A percentile compares a stretch with the other conserved stretches of the same genome.
phyloP scores from a whole-genome alignment of 768 basidiomycete genomes.

The Chalciporus piperatus region DNA sequence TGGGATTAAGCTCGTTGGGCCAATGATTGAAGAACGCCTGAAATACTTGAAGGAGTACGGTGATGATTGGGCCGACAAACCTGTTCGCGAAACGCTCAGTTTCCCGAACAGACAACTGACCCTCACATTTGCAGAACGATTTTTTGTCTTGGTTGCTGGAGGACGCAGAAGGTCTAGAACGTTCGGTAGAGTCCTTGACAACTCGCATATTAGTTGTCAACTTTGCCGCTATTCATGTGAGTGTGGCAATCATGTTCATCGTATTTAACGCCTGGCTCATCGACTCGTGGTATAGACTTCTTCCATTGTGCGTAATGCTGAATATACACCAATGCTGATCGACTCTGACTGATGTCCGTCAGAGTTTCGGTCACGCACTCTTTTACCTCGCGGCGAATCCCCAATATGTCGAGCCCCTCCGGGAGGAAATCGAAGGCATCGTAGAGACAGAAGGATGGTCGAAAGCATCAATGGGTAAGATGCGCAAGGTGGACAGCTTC shows the following conservation, averaged over 20 bases:
- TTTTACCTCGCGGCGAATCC: conserved; percentile 34
- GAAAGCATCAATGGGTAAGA: conserved; percentile 19
- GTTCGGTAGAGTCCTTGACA: conserved; percentile 20
- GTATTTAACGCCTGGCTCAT: neutral
- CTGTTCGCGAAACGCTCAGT: no score
- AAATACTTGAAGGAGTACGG: conserved; percentile 16
- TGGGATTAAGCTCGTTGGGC: conserved; percentile 19
- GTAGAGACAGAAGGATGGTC: conserved; percentile 23
- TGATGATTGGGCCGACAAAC: no score
- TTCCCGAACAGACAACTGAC: no score
- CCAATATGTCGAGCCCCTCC: conserved; percentile 29
- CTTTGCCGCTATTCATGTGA: conserved; percentile 22
- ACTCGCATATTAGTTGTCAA: conserved; percentile 6
- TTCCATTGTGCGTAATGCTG: conserved; percentile 4
- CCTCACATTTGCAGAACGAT: no score
- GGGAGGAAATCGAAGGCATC: conserved; percentile 33
- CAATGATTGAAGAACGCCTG: conserved; percentile 30
- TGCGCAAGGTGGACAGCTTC: conserved; percentile 38
- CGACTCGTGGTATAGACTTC: conserved; percentile 14
- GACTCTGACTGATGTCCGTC: conserved; percentile 1
- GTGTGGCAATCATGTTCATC: neutral
- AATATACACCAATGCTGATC: conserved; percentile 14
- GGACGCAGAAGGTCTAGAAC: conserved; percentile 16
- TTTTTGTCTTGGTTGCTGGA: conserved; percentile 33
- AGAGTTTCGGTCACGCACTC: conserved; percentile 33